Evolutionary conservation across 345 rosid genomes (phyloP).

Genomic region (Brassica rapa): DNA sequence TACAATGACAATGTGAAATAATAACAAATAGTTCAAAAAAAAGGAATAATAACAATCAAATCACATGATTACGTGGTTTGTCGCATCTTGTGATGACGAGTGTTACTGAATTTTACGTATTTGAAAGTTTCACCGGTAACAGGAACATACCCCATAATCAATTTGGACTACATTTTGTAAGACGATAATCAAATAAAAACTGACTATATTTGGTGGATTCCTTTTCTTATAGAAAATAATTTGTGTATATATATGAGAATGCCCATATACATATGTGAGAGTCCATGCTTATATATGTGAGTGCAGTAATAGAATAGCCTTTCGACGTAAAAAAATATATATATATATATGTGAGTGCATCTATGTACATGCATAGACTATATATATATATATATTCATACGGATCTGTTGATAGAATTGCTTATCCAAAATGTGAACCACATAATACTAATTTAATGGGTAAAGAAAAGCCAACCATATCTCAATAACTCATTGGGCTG

Average conservation of each 20-base stretch:
- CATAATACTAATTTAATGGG: constrained; percentile 15
- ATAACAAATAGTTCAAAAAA: not conserved
- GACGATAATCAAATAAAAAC: not conserved
- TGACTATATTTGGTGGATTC: not conserved
- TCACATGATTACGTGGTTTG: constrained; percentile 9
- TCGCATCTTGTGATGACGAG: not conserved
- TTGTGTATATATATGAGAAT: not conserved
- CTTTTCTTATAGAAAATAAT: not conserved
- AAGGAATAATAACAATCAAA: not conserved
- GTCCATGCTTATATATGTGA: not conserved
- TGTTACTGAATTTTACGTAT: not conserved
- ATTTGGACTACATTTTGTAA: not conserved
- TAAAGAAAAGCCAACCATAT: constrained; percentile 28
- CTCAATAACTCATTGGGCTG: constrained; percentile 16
- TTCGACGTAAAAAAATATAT: too few species aligned
- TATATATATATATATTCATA: not conserved
- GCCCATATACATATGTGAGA: not conserved
- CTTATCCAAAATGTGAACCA: constrained; percentile 37
- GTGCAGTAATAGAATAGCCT: not conserved
- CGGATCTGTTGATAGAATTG: constrained; percentile 4
- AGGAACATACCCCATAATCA: not conserved
- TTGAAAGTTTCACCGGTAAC: not conserved
- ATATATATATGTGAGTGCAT: not conserved
- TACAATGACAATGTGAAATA: not conserved
- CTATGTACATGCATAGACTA: not conserved